Evolutionary conservation across 768 basidiomycete species (phyloP).

Genomic region (Hebeloma cylindrosporum): DNA sequence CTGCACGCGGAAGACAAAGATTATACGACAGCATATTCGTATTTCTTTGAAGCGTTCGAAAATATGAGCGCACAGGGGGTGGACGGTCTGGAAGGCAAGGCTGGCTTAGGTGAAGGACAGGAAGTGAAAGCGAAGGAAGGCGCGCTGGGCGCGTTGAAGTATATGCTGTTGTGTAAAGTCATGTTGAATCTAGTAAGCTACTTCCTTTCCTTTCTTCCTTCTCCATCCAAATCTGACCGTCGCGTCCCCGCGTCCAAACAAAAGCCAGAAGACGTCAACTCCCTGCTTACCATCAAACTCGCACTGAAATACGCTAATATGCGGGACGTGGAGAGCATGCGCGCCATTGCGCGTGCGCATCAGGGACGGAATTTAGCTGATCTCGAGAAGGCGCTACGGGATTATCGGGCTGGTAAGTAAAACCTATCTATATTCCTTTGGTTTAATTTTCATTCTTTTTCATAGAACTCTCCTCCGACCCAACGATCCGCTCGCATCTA

Average conservation of each 20-base stretch:
- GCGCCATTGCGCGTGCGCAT: conserved; percentile 91
- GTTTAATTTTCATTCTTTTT: not conserved
- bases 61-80: conserved; percentile 79
- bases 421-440: not conserved
- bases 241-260: not conserved
- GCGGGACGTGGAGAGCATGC: conserved; percentile 93
- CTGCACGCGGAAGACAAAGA: conserved; percentile 95
- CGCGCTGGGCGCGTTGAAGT: conserved; percentile 87
- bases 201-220: not conserved
- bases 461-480: conserved; percentile 90
- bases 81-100: not conserved
- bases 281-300: conserved; percentile 83
- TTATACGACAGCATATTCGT: conserved; percentile 89
- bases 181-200: conserved; percentile 88
- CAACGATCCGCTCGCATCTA: conserved; percentile 93
- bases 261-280: conserved; percentile 91
- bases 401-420: conserved; percentile 72
- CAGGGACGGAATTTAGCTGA: conserved; percentile 86
- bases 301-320: conserved; percentile 85
- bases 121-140: conserved; percentile 30
- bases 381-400: conserved; percentile 84
- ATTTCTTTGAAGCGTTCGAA: conserved; percentile 86
- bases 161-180: conserved; percentile 97
- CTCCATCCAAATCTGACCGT: not conserved
- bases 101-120: not conserved